Evolutionary conservation across 2,329 filamentous ascomycete genomes (phyloP), one percentile per base, ranked within the genome.

Genomic region (Trichoderma polysporum): DNA sequence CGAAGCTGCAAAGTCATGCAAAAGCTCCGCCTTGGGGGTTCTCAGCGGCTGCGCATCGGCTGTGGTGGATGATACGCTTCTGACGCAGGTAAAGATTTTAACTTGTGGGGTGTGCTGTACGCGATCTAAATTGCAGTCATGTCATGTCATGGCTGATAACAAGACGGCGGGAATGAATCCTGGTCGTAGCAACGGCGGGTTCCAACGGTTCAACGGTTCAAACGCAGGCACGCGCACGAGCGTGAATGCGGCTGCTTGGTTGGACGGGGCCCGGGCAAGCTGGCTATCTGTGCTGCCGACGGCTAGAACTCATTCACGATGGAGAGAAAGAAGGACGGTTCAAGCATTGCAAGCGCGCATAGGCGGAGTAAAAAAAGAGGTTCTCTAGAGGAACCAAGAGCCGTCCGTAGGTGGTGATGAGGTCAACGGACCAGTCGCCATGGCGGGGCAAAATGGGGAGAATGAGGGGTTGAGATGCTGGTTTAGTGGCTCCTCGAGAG

Each of bases 361-460:
- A 6, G 27, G 37, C 56, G 49, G 64, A 66, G 49, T 17, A 52
- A 31, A 15, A 66, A 53, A 22, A 37, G 64, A 66, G 53, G 41
- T 25, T 50, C 25, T 31, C 15, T 13, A 9, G 13, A 17, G 45
- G 58, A 13, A 22, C 29, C 29, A 47, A 25, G 19, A 62, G 39
- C 22, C 37, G 9, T 15, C 37, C 6, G 41, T 15, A 17, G 15
- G 19, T 59, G 47, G 45, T 35, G 54, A 61, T 66, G 64, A 66
- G 64, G 64, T 66, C 64, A 49, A 66, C 39, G 25, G 31, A 33
- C 49, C 27, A 61, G 47, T 54, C 31, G 64, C 39, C 54, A n/a
- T 66, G 57, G 64, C 64, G 64, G 64, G 64, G 56, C 49, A 31
- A 60, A 37, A 33, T 27, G 33, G 45, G 59, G 64, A n/a, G 49